Evolutionary conservation across 345 rosid species (phyloP).

Genomic region (Nephelium lappaceum): DNA sequence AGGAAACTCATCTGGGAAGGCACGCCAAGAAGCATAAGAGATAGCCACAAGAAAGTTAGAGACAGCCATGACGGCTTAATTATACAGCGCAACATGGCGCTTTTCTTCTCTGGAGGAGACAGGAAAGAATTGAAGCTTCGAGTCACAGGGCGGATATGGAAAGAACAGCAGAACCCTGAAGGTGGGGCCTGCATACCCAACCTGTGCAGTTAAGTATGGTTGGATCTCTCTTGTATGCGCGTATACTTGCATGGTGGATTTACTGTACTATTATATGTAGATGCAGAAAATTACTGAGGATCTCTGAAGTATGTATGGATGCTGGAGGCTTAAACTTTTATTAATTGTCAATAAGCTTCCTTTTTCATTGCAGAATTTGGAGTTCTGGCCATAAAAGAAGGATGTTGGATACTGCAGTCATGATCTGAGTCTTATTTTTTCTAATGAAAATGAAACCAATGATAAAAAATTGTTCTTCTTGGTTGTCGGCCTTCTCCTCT

Average conservation of each 20-base stretch:
- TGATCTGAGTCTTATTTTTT: slow-evolving; percentile 3
- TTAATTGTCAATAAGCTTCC: slow-evolving; percentile 27
- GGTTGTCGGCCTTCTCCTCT: neutral
- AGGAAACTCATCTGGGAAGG: slow-evolving; percentile 95
- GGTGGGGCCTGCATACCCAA: slow-evolving; percentile 89
- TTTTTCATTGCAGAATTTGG: slow-evolving; percentile 11
- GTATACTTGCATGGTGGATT: neutral
- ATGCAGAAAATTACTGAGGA: slow-evolving; percentile 20
- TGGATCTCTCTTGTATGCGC: neutral
- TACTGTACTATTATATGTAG: slow-evolving; percentile 21
- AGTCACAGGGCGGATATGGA: slow-evolving; percentile 95
- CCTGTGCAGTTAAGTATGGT: slow-evolving; percentile 56
- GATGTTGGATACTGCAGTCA: slow-evolving; percentile 14
- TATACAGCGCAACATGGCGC: slow-evolving; percentile 90
- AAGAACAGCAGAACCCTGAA: slow-evolving; percentile 85
- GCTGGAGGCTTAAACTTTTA: slow-evolving; percentile 28
- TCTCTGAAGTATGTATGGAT: slow-evolving; percentile 23
- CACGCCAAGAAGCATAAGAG: slow-evolving; percentile 84
- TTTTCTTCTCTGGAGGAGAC: slow-evolving; percentile 96
- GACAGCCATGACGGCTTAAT: slow-evolving; percentile 93
- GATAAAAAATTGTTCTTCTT: neutral
- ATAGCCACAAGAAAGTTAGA: slow-evolving; percentile 88
- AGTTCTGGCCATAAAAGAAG: neutral
- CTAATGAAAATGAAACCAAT: neutral
- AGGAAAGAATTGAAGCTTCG: slow-evolving; percentile 91